Percentiles rank a stretch among this genome's conserved stretches.
These are phyloP conservation scores for Verticillium isaacii DNA, from an alignment of 2,329 filamentous ascomycete species.

Conservation along the genomic window DNA sequence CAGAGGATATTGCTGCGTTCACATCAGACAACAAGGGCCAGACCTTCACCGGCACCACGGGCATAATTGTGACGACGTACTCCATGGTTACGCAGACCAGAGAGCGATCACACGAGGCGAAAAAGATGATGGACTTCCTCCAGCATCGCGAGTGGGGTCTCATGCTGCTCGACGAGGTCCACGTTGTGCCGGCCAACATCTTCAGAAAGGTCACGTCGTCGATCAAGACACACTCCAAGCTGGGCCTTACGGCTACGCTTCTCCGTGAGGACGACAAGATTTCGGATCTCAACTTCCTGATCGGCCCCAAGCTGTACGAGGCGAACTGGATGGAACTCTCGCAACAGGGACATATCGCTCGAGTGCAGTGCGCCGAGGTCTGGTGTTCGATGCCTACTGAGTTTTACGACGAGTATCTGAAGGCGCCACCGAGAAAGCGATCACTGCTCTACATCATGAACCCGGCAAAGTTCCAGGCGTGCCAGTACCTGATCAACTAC, in stretches of 20 bases:
- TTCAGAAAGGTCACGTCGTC: conserved; percentile 90
- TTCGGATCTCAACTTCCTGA: conserved; percentile 92
- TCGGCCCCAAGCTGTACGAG: conserved; percentile 95
- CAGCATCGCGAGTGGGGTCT: conserved; percentile 89
- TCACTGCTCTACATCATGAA: conserved; percentile 87
- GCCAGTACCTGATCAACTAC: conserved; percentile 97
- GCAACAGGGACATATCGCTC: conserved; percentile 92
- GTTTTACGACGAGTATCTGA: conserved; percentile 92
- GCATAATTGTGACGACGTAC: conserved; percentile 96
- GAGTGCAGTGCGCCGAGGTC: conserved; percentile 96
- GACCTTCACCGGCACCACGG: conserved; percentile 79
- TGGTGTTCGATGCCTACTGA: conserved; percentile 99
- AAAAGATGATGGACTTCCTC: conserved; percentile 97
- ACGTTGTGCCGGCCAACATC: conserved; percentile 95
- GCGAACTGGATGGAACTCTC: conserved; percentile 99
- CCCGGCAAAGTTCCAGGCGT: conserved; percentile 92
- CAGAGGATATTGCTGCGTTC: conserved; percentile 90
- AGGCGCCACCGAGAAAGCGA: conserved; percentile 50
- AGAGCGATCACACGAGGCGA: conserved; percentile 82
- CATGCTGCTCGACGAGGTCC: conserved; percentile 95
- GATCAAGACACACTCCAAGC: conserved; percentile 92
- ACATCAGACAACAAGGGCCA: conserved; percentile 86
- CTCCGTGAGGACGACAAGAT: conserved; percentile 98
- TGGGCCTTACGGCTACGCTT: conserved; percentile 89
- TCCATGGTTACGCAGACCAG: conserved; percentile 96